Evolutionary conservation across 441 rosid species (phyloP), one percentile per base, ranked within the genome.

Genomic region (Aleurites moluccanus): DNA sequence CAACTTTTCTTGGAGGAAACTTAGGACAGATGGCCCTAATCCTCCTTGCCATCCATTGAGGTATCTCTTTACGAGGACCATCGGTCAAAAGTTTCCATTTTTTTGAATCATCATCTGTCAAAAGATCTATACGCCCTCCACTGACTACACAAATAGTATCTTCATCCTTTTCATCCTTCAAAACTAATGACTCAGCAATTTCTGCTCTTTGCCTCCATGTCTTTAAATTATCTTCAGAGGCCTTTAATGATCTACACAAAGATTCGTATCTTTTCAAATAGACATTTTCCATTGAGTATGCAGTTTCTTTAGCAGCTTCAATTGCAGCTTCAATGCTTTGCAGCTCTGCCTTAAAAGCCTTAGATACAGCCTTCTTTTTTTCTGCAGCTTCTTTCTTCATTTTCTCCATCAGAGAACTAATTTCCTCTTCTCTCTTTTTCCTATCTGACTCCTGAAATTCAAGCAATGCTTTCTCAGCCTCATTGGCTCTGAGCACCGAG

Each of bases 31-130:
- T 77, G 57, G 69, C 62, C 44, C 77, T 4, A 9, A 86, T 86
- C 82, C 84, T 84, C 76, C 86, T 84, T 72, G 87, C 89, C 83
- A 80, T 84, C 89, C 89, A 82, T 16, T 68, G 85, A 73, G 89
- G 87, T 45, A 79, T 80, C 73, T 86, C 87, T 75, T 76, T 82
- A 63, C 87, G 87, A 40, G 89, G 89, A 67, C 89, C 87, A 25
- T 82, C 84, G 72, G 80, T 82, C 47, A 86, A 76, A 73, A 86
- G 89, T 74, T 86, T 86, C 89, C 83, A 84, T 74, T 84, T 86
- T 73, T 73, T 79, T 35, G 86, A 80, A 75, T 86, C 86, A 72
- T 86, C 78, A 70, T 82, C 86, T 14, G 83, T 82, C 81, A 86
- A 73, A 73, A 86, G 83, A 77, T 82, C 83, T 77, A 86, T 82